Evolutionary conservation across 352 stramenopile species (phyloP).

Genomic region (Hyaloperonospora arabidopsidis): DNA sequence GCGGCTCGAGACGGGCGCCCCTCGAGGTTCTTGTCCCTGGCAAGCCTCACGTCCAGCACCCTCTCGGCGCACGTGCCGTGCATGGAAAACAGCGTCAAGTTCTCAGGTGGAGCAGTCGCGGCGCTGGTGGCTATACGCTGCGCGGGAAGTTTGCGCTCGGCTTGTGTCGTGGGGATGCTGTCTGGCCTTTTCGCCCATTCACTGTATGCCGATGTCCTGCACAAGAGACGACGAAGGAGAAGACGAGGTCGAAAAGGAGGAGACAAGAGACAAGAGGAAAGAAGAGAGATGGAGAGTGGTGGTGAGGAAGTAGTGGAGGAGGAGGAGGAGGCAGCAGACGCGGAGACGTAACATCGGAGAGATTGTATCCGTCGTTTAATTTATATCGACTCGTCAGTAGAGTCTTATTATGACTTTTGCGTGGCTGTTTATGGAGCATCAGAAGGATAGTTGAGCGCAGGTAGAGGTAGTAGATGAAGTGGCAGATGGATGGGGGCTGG

Average conservation of each 20-base stretch:
- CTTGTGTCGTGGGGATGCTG: constrained; percentile 49
- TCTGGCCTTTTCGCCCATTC: constrained; percentile 63
- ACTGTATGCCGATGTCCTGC: constrained; percentile 62
- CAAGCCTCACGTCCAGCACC: constrained; percentile 9
- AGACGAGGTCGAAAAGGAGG: constrained; percentile 8
- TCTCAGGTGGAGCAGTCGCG: constrained; percentile 47
- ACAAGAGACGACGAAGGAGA: constrained; percentile 28
- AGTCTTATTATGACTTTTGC: no score
- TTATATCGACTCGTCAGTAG: no score
- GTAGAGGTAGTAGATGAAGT: no score
- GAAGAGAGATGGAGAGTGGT: background rate
- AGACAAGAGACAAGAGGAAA: constrained; percentile 2
- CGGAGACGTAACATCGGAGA: no score
- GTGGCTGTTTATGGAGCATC: no score
- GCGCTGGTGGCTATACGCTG: constrained; percentile 53
- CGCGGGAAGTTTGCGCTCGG: constrained; percentile 50
- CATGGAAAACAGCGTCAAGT: constrained; percentile 51
- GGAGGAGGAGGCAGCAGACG: no score
- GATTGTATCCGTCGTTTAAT: no score
- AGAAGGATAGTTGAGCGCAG: no score
- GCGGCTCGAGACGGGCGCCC: constrained; percentile 8
- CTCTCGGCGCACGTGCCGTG: constrained; percentile 24
- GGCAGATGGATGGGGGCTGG: no score
- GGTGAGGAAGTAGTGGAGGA: no score
- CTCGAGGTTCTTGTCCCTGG: constrained; percentile 18